Evolutionary conservation across 148 eudicot genomes (phyloP), one percentile per base, ranked within the genome.

Genomic region (Limonium bicolor): DNA sequence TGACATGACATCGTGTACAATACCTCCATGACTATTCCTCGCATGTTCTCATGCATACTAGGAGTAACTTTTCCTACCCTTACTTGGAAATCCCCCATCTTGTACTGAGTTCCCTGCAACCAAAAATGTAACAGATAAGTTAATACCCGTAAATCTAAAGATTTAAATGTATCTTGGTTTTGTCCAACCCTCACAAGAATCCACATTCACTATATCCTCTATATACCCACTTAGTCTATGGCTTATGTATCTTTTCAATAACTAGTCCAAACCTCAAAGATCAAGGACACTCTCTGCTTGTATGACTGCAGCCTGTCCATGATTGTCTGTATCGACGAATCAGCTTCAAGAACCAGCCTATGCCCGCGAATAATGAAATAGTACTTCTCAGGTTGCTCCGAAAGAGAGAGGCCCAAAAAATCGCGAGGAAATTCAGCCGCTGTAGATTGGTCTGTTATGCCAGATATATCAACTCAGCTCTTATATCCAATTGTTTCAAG

Each of bases 11-110:
- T 1, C 18, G 51, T 11, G 39, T 35, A 36, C 13, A 19, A 20
- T 68, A 88, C 97, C 97, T 90, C 97, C 97, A 90, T 80, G 36
- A 84, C 68, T 29, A 90, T 84, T 54, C 97, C 97, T 74, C 97
- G 77, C 76, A 84, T 70, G 43, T 28, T 64, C 59, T 90, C 97
- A 27, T 82, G 66, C 33, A 70, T 78, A 60, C 71, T 57, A 5
- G 92, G 79, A 66, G 69, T 67, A 36, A 80, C 94, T 72, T 90
- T 90, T 44, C 84, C 97, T 33, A 90, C 94, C 64, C 93, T 77
- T 61, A 90, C 51, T 70, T 73, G 92, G 66, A 90, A 84, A 70
- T 90, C 97, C 37, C 97, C 97, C 59, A 84, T 73, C 54, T 63
- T 92, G 52, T 84, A 84, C 43, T 77, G 95, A 47, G 51, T 58